These are phyloP conservation scores for Wickerhamiella kazuoi DNA, from an alignment of 805 yeast species.

Conservation along the genomic window DNA sequence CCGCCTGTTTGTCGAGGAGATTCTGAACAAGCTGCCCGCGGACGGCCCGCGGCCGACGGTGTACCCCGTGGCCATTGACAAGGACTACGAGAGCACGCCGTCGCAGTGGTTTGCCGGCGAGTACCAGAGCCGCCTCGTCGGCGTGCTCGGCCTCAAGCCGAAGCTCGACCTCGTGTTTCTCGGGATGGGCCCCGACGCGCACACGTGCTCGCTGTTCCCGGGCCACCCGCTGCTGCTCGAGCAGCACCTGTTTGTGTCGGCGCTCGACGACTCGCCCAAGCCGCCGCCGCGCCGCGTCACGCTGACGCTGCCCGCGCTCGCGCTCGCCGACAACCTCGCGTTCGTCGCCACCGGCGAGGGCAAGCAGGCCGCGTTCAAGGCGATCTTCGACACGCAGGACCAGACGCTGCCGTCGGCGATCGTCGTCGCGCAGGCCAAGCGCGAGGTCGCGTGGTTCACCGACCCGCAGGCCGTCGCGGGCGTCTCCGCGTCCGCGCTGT, in stretches of 20 bases:
- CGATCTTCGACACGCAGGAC: slow-evolving; percentile 39
- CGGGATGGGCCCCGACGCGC: slow-evolving; percentile 95
- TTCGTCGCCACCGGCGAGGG: slow-evolving; percentile 85
- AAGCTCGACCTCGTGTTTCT: slow-evolving; percentile 47
- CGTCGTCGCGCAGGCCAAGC: slow-evolving; percentile 39
- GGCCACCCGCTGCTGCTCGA: slow-evolving; percentile 54
- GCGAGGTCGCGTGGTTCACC: slow-evolving; percentile 63
- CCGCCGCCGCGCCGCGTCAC: slow-evolving; percentile 87
- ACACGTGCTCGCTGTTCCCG: slow-evolving; percentile 85
- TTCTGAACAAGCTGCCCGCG: slow-evolving; percentile 30
- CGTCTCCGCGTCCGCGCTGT: background rate
- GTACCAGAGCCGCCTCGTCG: slow-evolving; percentile 44
- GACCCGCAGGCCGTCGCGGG: slow-evolving; percentile 56
- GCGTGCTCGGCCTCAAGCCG: slow-evolving; percentile 20
- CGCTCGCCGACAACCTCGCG: slow-evolving; percentile 35
- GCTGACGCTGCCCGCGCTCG: slow-evolving; percentile 62
- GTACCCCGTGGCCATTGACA: slow-evolving; percentile 32
- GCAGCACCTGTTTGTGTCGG: slow-evolving; percentile 33
- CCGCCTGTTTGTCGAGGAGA: slow-evolving; percentile 53
- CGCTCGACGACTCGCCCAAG: slow-evolving; percentile 72
- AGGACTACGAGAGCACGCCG: slow-evolving; percentile 39
- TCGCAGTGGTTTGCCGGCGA: slow-evolving; percentile 40
- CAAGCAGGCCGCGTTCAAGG: slow-evolving; percentile 53
- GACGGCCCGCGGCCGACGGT: slow-evolving; percentile 10
- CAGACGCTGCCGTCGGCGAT: slow-evolving; percentile 43